A percentile compares a stretch with the other conserved stretches of the same genome.
These are phyloP conservation scores for Podaxis rugospora DNA, from an alignment of 768 basidiomycete species.

Conservation along the genomic window DNA sequence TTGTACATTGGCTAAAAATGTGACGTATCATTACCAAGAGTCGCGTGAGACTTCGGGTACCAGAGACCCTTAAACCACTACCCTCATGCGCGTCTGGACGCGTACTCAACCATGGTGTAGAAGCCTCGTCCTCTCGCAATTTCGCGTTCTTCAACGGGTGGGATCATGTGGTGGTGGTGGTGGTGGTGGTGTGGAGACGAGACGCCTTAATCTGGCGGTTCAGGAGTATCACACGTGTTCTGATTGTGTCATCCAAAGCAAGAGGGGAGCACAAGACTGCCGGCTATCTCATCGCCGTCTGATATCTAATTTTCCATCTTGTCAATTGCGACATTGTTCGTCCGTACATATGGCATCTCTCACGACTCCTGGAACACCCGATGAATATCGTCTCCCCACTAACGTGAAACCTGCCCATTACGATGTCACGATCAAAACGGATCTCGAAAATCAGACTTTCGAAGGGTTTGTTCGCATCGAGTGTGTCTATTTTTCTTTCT, in stretches of 20 bases:
- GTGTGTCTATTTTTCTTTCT: conserved; percentile 30
- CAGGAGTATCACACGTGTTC: conserved; percentile 1
- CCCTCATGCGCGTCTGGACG: conserved; percentile 9
- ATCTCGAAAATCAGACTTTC: conserved; percentile 74
- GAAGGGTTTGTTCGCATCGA: conserved; percentile 71
- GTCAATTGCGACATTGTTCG: not conserved
- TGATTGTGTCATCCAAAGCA: conserved; percentile 6
- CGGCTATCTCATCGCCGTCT: conserved; percentile 3
- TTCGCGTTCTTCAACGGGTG: not conserved
- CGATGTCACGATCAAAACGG: conserved; percentile 74
- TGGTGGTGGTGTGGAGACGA: not conserved
- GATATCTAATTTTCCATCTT: not conserved
- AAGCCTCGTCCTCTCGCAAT: not conserved
- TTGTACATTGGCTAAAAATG: not conserved
- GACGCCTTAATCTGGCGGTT: not conserved
- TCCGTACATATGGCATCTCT: conserved; percentile 23
- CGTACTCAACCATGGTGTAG: conserved; percentile 9
- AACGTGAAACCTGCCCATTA: conserved; percentile 73
- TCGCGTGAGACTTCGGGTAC: conserved; percentile 1
- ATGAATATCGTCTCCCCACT: conserved; percentile 59
- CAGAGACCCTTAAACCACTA: not conserved
- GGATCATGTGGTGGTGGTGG: conserved; percentile 1
- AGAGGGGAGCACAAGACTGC: not conserved
- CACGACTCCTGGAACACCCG: conserved; percentile 17
- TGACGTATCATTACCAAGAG: not conserved